Evolutionary conservation across 2,329 filamentous ascomycete species (phyloP), one percentile per base, ranked within the genome.

Genomic region (Nannizziopsis barbatae): DNA sequence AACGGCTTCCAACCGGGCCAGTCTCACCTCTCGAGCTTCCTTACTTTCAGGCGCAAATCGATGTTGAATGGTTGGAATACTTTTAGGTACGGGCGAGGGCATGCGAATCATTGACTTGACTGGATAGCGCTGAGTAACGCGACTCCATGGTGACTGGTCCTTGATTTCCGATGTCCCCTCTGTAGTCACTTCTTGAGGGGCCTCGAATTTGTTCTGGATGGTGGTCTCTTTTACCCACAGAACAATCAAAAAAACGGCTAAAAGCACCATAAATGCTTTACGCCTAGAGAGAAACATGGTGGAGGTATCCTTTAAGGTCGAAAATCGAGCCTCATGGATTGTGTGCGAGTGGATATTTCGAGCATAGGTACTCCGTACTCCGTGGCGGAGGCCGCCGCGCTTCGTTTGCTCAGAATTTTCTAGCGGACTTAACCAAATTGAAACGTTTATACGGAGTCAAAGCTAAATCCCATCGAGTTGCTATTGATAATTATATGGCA

Each of bases 1-100:
- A 43, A 80, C 71, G 18, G 71, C 71, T 9, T 61, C 63, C 41
- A 64, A 63, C 42, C 73, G 65, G 47, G 57, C 55, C n/a, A 22
- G 18, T 18, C 42, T 20, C 14, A 44, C 14, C 35, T 67, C 58
- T 32, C 71, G 65, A 49, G 62, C 58, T 47, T 63, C 60, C 52
- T 58, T 65, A n/a, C 58, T 59, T 51, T 63, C 60, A 5, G 38
- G 5, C 10, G 17, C 45, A 42, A 65, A 64, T 1, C 45, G 33
- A 42, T 57, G 49, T 50, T 65, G 62, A 15, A 64, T 52, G n/a
- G 50, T 53, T 4, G 61, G 58, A 40, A 64, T 54, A 2, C 42
- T 18, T n/a, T 52, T 52, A 2, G 60, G 56, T 17, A 52, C 32
- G 5, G 55, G 55, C 3, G 51, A 53, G 15, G 58, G 61, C 17